A percentile compares a stretch with the other conserved stretches of the same genome.
These are phyloP conservation scores for Diaporthe vaccinii DNA, from an alignment of 2,329 filamentous ascomycete species.

Conservation along the genomic window DNA sequence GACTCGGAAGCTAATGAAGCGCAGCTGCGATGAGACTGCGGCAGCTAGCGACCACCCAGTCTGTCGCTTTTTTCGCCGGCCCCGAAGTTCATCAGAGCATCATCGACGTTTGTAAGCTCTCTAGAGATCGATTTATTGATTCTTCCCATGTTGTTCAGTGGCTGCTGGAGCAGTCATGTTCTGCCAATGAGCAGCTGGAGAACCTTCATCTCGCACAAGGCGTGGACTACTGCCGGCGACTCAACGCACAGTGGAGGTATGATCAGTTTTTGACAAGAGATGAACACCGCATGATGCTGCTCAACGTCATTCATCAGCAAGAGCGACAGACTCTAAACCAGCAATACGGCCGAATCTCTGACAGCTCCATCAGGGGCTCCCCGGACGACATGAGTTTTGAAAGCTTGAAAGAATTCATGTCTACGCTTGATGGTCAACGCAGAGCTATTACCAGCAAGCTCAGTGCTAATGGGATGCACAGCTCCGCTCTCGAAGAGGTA, in stretches of 20 bases:
- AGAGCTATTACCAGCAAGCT: conserved; percentile 49
- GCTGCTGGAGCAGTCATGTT: conserved; percentile 75
- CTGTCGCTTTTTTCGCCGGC: conserved; percentile 67
- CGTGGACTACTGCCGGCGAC: conserved; percentile 69
- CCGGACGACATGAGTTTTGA: conserved; percentile 31
- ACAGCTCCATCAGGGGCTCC: conserved; percentile 43
- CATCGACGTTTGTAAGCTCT: conserved; percentile 57
- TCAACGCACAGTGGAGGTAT: conserved; percentile 61
- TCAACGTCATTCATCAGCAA: conserved; percentile 60
- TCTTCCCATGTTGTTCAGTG: conserved; percentile 63
- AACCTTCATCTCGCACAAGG: conserved; percentile 72
- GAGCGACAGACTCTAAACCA: conserved; percentile 71
- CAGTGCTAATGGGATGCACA: conserved; percentile 57
- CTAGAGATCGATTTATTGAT: conserved; percentile 48
- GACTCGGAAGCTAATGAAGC: not conserved
- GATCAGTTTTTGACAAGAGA: conserved; percentile 55
- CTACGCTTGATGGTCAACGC: conserved; percentile 51
- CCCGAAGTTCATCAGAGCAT: conserved; percentile 75
- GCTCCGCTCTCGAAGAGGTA: conserved; percentile 70
- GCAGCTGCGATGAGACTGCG: conserved; percentile 75
- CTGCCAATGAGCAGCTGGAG: conserved; percentile 69
- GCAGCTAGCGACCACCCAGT: conserved; percentile 68
- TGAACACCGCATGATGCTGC: conserved; percentile 54
- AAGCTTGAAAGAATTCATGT: conserved; percentile 46
- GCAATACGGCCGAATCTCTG: conserved; percentile 61